These are phyloP conservation scores for Chlorociboria aeruginascens DNA, from an alignment of 495 filamentous ascomycete species.

Conservation along the genomic window DNA sequence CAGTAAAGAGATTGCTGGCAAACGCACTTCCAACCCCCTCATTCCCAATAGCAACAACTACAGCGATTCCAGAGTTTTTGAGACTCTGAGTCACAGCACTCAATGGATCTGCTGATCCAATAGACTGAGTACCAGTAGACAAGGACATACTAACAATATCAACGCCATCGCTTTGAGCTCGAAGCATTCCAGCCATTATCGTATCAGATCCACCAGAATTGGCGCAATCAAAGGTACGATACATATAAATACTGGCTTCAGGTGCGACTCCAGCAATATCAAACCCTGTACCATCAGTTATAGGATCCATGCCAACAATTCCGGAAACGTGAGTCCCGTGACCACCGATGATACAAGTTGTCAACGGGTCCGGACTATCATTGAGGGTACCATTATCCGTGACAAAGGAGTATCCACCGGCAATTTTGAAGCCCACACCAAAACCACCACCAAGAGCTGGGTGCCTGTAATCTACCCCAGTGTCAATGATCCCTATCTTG, in stretches of 20 bases:
- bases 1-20: slow-evolving; percentile 12
- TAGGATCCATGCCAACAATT: slow-evolving; percentile 23
- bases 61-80: slow-evolving; percentile 16
- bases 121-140: slow-evolving; percentile 6
- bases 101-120: slow-evolving; percentile 14
- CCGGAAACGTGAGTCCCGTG: slow-evolving; percentile 32
- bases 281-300: slow-evolving; percentile 17
- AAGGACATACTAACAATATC: slow-evolving; percentile 32
- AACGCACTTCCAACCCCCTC: slow-evolving; percentile 12
- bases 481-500: slow-evolving; percentile 29
- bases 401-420: slow-evolving; percentile 27
- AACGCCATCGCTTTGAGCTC: slow-evolving; percentile 29
- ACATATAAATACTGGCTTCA: slow-evolving; percentile 31
- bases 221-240: slow-evolving; percentile 28
- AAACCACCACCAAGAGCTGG: slow-evolving; percentile 35
- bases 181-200: slow-evolving; percentile 29
- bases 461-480: slow-evolving; percentile 36
- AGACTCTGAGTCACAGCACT: slow-evolving; percentile 10
- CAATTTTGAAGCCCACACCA: slow-evolving; percentile 31
- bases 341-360: slow-evolving; percentile 24
- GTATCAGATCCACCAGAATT: slow-evolving; percentile 22
- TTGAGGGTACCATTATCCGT: slow-evolving; percentile 17
- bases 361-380: slow-evolving; percentile 10
- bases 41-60: slow-evolving; percentile 20
- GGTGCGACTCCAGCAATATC: slow-evolving; percentile 33